Conservation (phyloP, 139 green algal species). For the Auxenochlorella pyrenoidosa region DNA sequence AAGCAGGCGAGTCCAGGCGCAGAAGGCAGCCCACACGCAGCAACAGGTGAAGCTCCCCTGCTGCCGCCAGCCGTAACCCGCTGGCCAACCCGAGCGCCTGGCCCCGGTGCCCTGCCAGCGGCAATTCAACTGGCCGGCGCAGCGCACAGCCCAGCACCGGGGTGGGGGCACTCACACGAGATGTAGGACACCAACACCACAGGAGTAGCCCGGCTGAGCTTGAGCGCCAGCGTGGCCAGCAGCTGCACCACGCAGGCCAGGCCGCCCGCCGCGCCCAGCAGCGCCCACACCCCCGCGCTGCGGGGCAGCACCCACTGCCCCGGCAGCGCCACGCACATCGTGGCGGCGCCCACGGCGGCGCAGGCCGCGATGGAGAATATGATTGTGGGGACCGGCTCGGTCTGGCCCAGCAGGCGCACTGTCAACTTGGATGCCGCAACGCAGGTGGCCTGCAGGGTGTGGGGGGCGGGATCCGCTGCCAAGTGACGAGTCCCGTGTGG, state of each 20-base stretch:
- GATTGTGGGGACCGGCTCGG: not conserved
- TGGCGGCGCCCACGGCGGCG: not conserved
- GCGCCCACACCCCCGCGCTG: not conserved
- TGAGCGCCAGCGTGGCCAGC: constrained; percentile 48
- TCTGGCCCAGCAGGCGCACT: constrained; percentile 18
- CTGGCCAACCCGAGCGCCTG: no score
- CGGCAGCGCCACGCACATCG: not conserved
- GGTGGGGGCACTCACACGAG: constrained; percentile 4
- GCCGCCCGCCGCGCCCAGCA: constrained; percentile 1
- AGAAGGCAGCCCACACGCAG: no score
- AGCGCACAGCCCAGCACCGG: no score
- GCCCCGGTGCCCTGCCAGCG: no score
- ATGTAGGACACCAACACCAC: constrained; percentile 50
- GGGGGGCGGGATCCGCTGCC: no score
- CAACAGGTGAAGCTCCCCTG: not conserved
- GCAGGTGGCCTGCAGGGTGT: constrained; percentile 30
- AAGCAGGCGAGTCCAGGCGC: no score
- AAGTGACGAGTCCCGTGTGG: no score
- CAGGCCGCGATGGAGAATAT: constrained; percentile 13
- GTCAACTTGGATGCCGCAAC: constrained; percentile 25
- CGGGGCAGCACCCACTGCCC: not conserved
- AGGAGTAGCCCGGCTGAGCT: constrained; percentile 37
- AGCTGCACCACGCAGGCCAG: constrained; percentile 47
- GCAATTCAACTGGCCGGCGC: no score
- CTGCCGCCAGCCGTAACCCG: not conserved